phyloP scores from a whole-genome alignment of 2,329 filamentous ascomycete species.

The Beauveria pseudobassiana region DNA sequence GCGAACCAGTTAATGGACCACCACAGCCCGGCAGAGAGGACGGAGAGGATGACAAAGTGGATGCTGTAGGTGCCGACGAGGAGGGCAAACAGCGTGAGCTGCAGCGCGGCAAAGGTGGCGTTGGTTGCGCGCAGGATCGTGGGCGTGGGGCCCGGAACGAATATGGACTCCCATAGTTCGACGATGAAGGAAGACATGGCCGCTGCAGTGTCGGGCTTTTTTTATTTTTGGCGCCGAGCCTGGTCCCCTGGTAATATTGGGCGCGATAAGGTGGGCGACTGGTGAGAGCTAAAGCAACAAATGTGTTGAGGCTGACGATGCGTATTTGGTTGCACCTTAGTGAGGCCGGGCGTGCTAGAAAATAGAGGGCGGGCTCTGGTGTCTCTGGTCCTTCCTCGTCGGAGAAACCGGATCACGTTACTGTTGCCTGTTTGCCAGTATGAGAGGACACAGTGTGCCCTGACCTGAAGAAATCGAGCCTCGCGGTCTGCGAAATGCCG shows the following conservation, averaged over 20 bases:
- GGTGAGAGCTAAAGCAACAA: neutral
- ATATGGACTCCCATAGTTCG: constrained; percentile 85
- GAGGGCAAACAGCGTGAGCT: constrained; percentile 67
- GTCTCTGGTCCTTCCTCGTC: neutral
- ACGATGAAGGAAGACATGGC: constrained; percentile 56
- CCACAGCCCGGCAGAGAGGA: constrained; percentile 78
- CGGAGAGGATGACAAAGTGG: constrained; percentile 78
- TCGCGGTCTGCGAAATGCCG: neutral
- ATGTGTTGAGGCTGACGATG: neutral
- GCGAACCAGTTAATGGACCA: constrained; percentile 97
- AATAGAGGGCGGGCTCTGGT: neutral
- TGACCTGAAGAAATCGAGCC: too few species aligned
- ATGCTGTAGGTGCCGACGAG: constrained; percentile 77
- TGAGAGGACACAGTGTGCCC: constrained; percentile 5
- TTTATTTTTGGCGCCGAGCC: neutral
- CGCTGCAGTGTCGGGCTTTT: neutral
- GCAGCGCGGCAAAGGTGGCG: constrained; percentile 76
- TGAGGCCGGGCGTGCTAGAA: neutral
- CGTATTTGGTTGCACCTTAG: neutral
- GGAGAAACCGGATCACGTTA: neutral
- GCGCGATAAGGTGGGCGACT: neutral
- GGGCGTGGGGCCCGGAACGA: constrained; percentile 84
- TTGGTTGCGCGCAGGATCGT: constrained; percentile 87
- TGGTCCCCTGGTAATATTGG: neutral
- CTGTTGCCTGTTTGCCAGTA: neutral